phyloP scores from a whole-genome alignment of 306 rosid species.

The Calophaca sinica region DNA sequence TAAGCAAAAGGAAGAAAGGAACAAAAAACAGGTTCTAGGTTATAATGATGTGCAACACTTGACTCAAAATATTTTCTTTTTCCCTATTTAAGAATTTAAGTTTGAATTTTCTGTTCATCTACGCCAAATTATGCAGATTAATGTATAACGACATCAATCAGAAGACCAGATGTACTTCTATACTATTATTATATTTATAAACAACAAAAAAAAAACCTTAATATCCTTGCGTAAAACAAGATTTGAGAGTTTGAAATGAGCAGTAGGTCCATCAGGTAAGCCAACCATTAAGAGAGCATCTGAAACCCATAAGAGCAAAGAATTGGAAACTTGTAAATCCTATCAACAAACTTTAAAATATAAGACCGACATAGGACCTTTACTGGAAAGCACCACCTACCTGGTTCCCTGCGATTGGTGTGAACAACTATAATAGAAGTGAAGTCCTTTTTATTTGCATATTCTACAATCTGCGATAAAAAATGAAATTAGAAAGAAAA shows the following conservation, averaged over 20 bases:
- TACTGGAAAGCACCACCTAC: conserved; percentile 53
- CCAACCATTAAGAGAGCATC: conserved; percentile 82
- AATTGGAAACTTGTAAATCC: conserved; percentile 28
- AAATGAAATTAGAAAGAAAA: conserved; percentile 31
- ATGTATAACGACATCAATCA: conserved; percentile 15
- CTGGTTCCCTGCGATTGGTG: conserved; percentile 92
- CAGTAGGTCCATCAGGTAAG: conserved; percentile 92
- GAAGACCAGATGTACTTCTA: conserved; percentile 8
- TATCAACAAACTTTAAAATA: conserved; percentile 10
- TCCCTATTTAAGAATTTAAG: conserved; percentile 27
- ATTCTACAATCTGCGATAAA: conserved; percentile 79
- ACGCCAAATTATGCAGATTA: conserved; percentile 10
- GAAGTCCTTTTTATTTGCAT: conserved; percentile 88
- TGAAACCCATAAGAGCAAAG: conserved; percentile 44
- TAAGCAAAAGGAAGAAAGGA: not conserved
- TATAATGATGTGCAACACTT: not conserved
- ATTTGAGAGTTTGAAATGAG: conserved; percentile 85
- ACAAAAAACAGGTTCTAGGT: conserved; percentile 18
- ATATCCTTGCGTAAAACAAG: conserved; percentile 87
- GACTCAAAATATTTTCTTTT: conserved; percentile 1
- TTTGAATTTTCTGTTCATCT: not conserved
- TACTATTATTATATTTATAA: conserved; percentile 17
- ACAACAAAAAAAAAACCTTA: conserved; percentile 57
- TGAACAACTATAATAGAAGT: conserved; percentile 91
- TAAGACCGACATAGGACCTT: conserved; percentile 31